Evolutionary conservation across 306 rosid genomes (phyloP).

Genomic region (Malus orientalis): DNA sequence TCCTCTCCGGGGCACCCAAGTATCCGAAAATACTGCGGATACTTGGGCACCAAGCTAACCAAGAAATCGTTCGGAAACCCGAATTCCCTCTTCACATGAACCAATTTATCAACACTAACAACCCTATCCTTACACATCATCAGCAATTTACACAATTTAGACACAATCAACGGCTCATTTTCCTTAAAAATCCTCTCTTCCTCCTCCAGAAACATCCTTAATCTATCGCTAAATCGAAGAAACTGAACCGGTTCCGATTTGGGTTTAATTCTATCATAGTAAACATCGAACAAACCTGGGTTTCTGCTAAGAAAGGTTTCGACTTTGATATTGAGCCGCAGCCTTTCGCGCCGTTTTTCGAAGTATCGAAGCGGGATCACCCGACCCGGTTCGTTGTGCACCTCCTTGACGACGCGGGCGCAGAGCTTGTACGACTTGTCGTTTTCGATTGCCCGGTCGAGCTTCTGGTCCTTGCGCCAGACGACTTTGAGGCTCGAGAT

Average conservation of each 20-base stretch:
- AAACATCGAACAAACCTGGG: slow-evolving; percentile 61
- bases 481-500: slow-evolving; percentile 70
- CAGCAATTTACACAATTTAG: slow-evolving; percentile 66
- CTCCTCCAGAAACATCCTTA: slow-evolving; percentile 42
- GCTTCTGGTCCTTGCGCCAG: slow-evolving; percentile 71
- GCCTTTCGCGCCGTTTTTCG: slow-evolving; percentile 63
- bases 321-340: slow-evolving; percentile 43
- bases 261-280: slow-evolving; percentile 62
- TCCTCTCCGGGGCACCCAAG: slow-evolving; percentile 62
- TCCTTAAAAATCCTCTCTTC: slow-evolving; percentile 35
- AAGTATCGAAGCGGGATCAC: slow-evolving; percentile 52
- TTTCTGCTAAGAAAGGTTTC: slow-evolving; percentile 44
- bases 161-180: slow-evolving; percentile 47
- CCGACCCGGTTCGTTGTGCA: slow-evolving; percentile 55
- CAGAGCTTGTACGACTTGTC: slow-evolving; percentile 57
- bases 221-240: slow-evolving; percentile 36
- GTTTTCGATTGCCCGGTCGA: slow-evolving; percentile 64
- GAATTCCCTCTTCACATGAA: slow-evolving; percentile 77
- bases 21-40: slow-evolving; percentile 61
- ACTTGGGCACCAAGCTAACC: slow-evolving; percentile 69
- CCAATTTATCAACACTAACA: slow-evolving; percentile 70
- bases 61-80: slow-evolving; percentile 83
- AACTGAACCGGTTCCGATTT: slow-evolving; percentile 55
- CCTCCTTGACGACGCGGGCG: slow-evolving; percentile 55
- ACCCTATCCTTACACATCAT: slow-evolving; percentile 69